Evolutionary conservation across 1,139 yeast genomes (phyloP).

Genomic region (Debaryomyces fabryi): DNA sequence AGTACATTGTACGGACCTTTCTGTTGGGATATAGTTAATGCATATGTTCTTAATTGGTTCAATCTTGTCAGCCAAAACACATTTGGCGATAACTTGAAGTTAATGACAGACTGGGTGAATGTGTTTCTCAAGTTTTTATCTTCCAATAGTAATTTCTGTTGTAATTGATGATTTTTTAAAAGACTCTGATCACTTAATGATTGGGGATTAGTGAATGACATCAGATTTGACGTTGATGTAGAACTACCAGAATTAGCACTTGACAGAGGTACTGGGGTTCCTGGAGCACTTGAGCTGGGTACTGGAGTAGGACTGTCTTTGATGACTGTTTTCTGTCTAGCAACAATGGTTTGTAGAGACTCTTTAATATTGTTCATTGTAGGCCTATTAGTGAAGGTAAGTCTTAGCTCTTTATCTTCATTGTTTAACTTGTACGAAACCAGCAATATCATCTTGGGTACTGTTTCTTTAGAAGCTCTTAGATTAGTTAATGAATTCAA

Average conservation of each 20-base stretch:
- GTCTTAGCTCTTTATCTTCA: constrained; percentile 46
- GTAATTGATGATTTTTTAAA: constrained; percentile 72
- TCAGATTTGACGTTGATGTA: constrained; percentile 24
- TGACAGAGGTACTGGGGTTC: constrained; percentile 13
- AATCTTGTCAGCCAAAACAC: constrained; percentile 90
- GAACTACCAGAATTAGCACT: constrained; percentile 11
- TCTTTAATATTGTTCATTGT: constrained; percentile 77
- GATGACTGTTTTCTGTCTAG: constrained; percentile 60
- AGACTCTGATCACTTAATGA: constrained; percentile 45
- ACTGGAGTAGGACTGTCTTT: constrained; percentile 31
- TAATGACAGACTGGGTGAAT: constrained; percentile 87
- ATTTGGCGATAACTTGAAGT: constrained; percentile 71
- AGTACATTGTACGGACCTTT: constrained; percentile 93
- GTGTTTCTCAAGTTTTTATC: constrained; percentile 71
- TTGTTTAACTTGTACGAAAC: constrained; percentile 44
- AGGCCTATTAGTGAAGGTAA: constrained; percentile 70
- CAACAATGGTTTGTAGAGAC: constrained; percentile 69
- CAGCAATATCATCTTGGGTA: constrained; percentile 70
- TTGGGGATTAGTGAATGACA: constrained; percentile 29
- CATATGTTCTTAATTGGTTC: constrained; percentile 80
- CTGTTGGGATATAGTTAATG: constrained; percentile 80
- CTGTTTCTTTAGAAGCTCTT: constrained; percentile 74
- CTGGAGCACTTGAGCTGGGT: constrained; percentile 14
- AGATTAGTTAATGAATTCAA: constrained; percentile 59
- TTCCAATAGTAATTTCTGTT: constrained; percentile 72